Percentiles rank a stretch among this genome's conserved stretches.
Conservation (phyloP, 441 rosid genomes). For the Eutrema salsugineum region DNA sequence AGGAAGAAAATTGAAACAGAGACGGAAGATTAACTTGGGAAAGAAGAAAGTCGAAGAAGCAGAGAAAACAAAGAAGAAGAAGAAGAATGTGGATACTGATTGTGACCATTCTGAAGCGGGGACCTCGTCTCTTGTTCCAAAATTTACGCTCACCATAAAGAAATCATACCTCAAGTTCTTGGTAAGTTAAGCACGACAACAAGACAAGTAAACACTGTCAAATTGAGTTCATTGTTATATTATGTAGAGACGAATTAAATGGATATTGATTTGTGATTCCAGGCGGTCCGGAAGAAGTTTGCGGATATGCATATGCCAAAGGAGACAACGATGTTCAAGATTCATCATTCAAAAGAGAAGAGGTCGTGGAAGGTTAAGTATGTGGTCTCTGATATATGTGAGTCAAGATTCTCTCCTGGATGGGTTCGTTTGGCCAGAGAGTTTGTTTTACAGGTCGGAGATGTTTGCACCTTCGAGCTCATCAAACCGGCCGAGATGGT, state of each 20-base stretch:
- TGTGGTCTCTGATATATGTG: not conserved
- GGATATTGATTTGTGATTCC: not conserved
- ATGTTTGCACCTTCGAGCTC: slow-evolving; percentile 22
- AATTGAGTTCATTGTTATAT: not conserved
- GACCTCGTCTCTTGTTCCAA: slow-evolving; percentile 2
- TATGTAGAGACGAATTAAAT: not conserved
- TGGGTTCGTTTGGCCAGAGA: slow-evolving; percentile 23
- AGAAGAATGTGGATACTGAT: not conserved
- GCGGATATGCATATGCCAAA: slow-evolving; percentile 15
- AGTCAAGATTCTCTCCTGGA: slow-evolving; percentile 26
- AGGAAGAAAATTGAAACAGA: not conserved
- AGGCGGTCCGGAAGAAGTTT: slow-evolving; percentile 27
- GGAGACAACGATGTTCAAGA: slow-evolving; percentile 3
- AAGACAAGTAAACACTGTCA: not conserved
- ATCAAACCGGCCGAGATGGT: slow-evolving; percentile 11
- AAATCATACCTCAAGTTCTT: slow-evolving; percentile 20
- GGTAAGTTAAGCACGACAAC: slow-evolving; percentile 11
- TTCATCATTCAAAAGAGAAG: not conserved
- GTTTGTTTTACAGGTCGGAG: slow-evolving; percentile 11
- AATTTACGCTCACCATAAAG: slow-evolving; percentile 14
- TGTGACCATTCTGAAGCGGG: not conserved
- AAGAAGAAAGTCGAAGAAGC: not conserved
- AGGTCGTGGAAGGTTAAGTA: slow-evolving; percentile 17
- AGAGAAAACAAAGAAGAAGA: not conserved
- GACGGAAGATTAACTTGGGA: slow-evolving; percentile 5